phyloP scores from a whole-genome alignment of 2,329 filamentous ascomycete species.

The Diaporthe capsici region DNA sequence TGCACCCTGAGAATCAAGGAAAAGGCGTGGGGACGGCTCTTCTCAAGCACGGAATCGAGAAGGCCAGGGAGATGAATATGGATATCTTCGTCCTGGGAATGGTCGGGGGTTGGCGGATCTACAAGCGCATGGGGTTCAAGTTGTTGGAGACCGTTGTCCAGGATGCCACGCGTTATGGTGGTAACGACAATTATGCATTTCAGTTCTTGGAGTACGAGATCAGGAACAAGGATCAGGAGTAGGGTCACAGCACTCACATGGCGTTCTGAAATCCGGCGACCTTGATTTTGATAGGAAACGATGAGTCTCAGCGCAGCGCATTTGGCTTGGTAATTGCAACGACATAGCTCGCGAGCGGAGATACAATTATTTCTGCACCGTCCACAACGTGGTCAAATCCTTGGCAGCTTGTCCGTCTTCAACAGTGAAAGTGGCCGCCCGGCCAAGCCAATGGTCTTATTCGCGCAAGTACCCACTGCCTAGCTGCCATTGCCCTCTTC shows the following conservation, averaged over 20 bases:
- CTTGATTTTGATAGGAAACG: not conserved
- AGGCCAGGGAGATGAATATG: conserved; percentile 45
- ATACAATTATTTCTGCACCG: not conserved
- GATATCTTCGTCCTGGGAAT: conserved; percentile 46
- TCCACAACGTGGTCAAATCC: not conserved
- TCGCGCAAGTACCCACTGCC: no score
- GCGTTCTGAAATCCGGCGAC: not conserved
- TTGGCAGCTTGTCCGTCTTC: not conserved
- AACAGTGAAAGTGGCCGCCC: no score
- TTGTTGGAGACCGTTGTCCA: conserved; percentile 43
- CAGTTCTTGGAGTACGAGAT: conserved; percentile 46
- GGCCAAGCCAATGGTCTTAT: no score
- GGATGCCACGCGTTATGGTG: conserved; percentile 45
- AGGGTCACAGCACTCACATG: not conserved
- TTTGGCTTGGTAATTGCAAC: not conserved
- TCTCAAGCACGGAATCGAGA: conserved; percentile 43
- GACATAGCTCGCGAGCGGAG: not conserved
- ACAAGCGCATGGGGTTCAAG: conserved; percentile 45
- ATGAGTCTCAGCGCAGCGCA: not conserved
- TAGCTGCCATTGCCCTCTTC: not conserved
- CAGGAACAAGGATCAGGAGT: not conserved
- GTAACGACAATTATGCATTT: conserved; percentile 43
- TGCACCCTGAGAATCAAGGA: conserved; percentile 45
- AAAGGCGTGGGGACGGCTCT: conserved; percentile 46
- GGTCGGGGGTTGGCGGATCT: conserved; percentile 41